These are phyloP conservation scores for Raphanus sativus DNA, from an alignment of 345 rosid species.

Conservation along the genomic window DNA sequence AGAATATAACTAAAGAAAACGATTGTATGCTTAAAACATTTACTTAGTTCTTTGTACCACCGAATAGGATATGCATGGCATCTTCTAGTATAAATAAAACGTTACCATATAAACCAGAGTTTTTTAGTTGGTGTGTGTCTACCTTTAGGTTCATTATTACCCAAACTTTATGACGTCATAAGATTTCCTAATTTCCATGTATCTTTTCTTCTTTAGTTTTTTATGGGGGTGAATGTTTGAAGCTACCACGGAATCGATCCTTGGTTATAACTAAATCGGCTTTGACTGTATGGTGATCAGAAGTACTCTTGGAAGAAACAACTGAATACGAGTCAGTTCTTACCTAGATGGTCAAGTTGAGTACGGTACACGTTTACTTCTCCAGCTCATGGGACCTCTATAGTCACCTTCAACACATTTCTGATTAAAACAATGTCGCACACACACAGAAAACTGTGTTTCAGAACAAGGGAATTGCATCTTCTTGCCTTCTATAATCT, in stretches of 20 bases:
- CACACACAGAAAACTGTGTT: too few species aligned
- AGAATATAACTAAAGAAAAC: not conserved
- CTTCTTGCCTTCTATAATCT: too few species aligned
- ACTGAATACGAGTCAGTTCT: conserved; percentile 79
- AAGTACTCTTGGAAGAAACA: conserved; percentile 82
- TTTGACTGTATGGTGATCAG: conserved; percentile 90
- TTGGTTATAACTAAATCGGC: conserved; percentile 55
- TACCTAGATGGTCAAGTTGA: conserved; percentile 84
- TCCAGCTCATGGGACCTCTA: conserved; percentile 83
- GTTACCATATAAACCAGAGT: conserved; percentile 8
- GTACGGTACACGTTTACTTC: conserved; percentile 81
- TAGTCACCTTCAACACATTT: conserved; percentile 24
- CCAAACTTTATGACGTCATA: conserved; percentile 14
- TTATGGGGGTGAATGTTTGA: conserved; percentile 10
- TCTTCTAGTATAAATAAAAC: conserved; percentile 19
- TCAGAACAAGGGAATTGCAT: too few species aligned
- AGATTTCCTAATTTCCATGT: conserved; percentile 43
- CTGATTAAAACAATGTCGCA: too few species aligned
- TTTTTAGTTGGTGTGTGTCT: not conserved
- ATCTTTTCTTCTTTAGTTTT: conserved; percentile 47
- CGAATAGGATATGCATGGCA: not conserved
- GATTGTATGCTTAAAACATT: conserved; percentile 5
- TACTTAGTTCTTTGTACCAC: conserved; percentile 4
- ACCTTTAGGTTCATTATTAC: not conserved
- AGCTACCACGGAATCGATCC: conserved; percentile 34